phyloP scores from a whole-genome alignment of 1,284 basidiomycete species.

The Volvariella surrecta region DNA sequence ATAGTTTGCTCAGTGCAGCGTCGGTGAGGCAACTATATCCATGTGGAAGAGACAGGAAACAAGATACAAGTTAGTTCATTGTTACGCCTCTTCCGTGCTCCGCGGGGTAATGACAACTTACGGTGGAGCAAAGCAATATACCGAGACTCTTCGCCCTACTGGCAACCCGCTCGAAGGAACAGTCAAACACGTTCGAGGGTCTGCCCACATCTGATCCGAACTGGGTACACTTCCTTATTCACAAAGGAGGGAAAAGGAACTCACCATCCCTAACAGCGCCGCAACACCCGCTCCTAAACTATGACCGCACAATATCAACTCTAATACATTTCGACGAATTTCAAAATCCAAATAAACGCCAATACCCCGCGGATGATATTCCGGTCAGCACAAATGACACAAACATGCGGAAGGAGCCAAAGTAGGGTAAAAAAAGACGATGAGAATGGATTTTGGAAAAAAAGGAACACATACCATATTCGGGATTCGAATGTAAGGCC shows the following conservation, averaged over 20 bases:
- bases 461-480: slow-evolving; percentile 46
- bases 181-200: slow-evolving; percentile 67
- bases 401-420: no score
- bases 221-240: no score
- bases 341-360: no score
- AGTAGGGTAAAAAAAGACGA: no score
- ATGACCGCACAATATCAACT: slow-evolving; percentile 75
- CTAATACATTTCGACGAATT: slow-evolving; percentile 24
- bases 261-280: slow-evolving; percentile 63
- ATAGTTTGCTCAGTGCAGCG: slow-evolving; percentile 43
- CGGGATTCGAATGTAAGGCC: slow-evolving; percentile 58
- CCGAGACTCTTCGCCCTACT: slow-evolving; percentile 54
- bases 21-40: slow-evolving; percentile 47
- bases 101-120: slow-evolving; percentile 25
- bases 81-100: not conserved
- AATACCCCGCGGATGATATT: no score
- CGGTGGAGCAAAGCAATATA: slow-evolving; percentile 78
- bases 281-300: slow-evolving; percentile 86
- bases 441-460: no score
- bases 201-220: slow-evolving; percentile 73
- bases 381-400: no score
- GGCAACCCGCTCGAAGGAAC: slow-evolving; percentile 67
- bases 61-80: slow-evolving; percentile 2
- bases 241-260: no score
- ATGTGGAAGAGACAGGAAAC: not conserved